phyloP scores from a whole-genome alignment of 164 flowering plant species.

The Aristolochia fimbriata region DNA sequence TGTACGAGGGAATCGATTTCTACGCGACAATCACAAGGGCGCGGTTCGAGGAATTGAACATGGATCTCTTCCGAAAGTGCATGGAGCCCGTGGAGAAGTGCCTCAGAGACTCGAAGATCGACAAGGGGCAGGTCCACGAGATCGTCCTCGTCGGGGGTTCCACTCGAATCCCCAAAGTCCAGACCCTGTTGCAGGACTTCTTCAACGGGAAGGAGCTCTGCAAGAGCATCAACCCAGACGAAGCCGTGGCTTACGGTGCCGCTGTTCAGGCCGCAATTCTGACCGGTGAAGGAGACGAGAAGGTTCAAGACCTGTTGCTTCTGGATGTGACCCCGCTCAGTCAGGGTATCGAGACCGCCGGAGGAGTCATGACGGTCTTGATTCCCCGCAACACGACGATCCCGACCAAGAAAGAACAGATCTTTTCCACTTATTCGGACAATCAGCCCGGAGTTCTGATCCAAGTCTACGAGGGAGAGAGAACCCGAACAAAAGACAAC shows the following conservation, averaged over 20 bases:
- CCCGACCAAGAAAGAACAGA: slow-evolving; percentile 31
- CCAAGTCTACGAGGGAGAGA: slow-evolving; percentile 37
- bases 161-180: slow-evolving; percentile 63
- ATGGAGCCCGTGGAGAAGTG: slow-evolving; percentile 74
- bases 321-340: slow-evolving; percentile 33
- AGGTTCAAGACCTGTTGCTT: slow-evolving; percentile 54
- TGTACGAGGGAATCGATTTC: slow-evolving; percentile 63
- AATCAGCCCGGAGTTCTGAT: slow-evolving; percentile 32
- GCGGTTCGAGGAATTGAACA: slow-evolving; percentile 48
- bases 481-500: slow-evolving; percentile 22
- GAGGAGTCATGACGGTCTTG: slow-evolving; percentile 22
- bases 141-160: slow-evolving; percentile 62
- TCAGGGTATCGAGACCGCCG: slow-evolving; percentile 22
- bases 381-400: slow-evolving; percentile 31
- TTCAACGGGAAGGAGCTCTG: slow-evolving; percentile 70
- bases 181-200: slow-evolving; percentile 58
- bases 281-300: slow-evolving; percentile 62
- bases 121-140: slow-evolving; percentile 45
- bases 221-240: slow-evolving; percentile 71
- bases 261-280: slow-evolving; percentile 71
- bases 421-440: slow-evolving; percentile 28
- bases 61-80: slow-evolving; percentile 58
- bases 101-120: slow-evolving; percentile 64
- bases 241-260: slow-evolving; percentile 78
- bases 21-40: slow-evolving; percentile 56